A percentile compares a stretch with the other conserved stretches of the same genome.
Evolutionary conservation across 345 rosid genomes (phyloP).

Genomic region (Mallotus nudiflorus): DNA sequence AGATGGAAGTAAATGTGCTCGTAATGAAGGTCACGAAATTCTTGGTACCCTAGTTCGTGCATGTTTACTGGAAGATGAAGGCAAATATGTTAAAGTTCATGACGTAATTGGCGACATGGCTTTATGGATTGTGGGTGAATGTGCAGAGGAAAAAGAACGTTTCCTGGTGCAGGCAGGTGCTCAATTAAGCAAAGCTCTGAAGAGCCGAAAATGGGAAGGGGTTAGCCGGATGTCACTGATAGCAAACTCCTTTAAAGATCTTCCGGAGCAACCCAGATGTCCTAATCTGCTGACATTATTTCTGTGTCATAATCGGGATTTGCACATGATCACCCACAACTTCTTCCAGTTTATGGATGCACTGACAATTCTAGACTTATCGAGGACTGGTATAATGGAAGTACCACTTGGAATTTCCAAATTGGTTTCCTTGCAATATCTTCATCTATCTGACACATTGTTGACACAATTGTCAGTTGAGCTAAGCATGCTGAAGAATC

Average conservation of each 20-base stretch:
- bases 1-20: too few relatives aligned
- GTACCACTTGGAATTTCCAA: neutral
- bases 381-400: neutral
- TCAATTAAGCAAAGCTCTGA: slow-evolving; percentile 13
- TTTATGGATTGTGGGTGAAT: slow-evolving; percentile 30
- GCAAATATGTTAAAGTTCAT: slow-evolving; percentile 30
- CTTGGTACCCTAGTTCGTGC: neutral
- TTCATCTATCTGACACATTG: neutral
- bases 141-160: slow-evolving; percentile 7
- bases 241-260: neutral
- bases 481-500: neutral
- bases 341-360: slow-evolving; percentile 10
- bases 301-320: too few relatives aligned
- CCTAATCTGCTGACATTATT: too few relatives aligned
- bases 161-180: slow-evolving; percentile 8
- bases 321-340: neutral
- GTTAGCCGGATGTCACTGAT: slow-evolving; percentile 29
- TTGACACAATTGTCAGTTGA: neutral
- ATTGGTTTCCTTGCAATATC: too few relatives aligned
- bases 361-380: neutral
- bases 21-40: neutral
- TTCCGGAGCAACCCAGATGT: too few relatives aligned
- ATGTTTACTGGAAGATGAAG: slow-evolving; percentile 27
- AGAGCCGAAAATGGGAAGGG: slow-evolving; percentile 11
- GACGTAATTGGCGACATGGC: slow-evolving; percentile 41